Evolutionary conservation across 1,284 basidiomycete genomes (phyloP), one percentile per base, ranked within the genome.

Genomic region (Schizopora paradoxa): DNA sequence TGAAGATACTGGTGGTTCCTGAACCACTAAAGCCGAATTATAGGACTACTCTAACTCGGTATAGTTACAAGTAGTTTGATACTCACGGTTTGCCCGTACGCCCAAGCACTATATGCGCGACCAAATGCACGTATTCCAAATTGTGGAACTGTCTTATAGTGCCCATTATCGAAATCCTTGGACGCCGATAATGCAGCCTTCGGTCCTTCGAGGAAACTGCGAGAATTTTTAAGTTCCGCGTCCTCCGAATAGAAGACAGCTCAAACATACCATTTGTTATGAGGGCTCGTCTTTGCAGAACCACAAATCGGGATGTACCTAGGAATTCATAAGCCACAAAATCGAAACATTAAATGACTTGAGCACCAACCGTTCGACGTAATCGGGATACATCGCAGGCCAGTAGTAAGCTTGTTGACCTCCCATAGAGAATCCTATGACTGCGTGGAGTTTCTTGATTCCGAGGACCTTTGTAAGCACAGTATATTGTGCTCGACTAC

Each of bases 51-150:
- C 11, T 26, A 22, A 19, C 28, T 3, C 22, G 22, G 27, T 14
- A 14, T 6, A 19, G 0, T 22, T 22, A 16, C 13, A 28, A 19
- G 27, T n/a, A 22, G 27, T n/a, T 26, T 28, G 18, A 16, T 14
- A 59, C 66, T 45, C 45, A 70, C 76, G 11, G 74, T 66, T 55
- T 77, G 74, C 11, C 77, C 69, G 53, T 79, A 78, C 10, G 76
- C 75, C 77, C 79, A 80, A 11, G 76, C 74, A 47, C 71, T 72
- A 55, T 77, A 80, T 2, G 69, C 78, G 16, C 78, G 67, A 5
- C 67, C 74, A 51, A 79, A 79, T 5, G 76, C 76, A 19, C 74
- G 67, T 34, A 79, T 65, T 22, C 76, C 76, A 36, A 66, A 61
- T 49, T 74, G 66, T 2, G 77, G 74, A 2, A 61, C 58, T 4